phyloP scores from a whole-genome alignment of 441 rosid genomes.

The Adansonia rubrostipa region DNA sequence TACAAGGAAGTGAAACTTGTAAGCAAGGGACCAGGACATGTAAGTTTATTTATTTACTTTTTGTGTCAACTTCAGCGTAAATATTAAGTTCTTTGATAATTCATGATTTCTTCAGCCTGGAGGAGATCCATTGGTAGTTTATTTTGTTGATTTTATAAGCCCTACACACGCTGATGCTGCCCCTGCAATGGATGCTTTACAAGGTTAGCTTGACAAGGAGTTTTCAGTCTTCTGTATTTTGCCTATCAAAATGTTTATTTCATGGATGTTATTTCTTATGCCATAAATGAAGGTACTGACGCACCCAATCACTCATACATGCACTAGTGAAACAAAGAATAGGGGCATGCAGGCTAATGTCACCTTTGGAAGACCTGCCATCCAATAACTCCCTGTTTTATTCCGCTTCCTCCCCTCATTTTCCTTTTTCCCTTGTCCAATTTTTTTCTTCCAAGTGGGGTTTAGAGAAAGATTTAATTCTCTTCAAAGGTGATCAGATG shows the following conservation, averaged over 20 bases:
- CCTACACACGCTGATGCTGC: slow-evolving; percentile 61
- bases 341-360: background rate
- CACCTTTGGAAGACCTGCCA: background rate
- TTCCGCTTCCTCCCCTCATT: background rate
- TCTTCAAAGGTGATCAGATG: slow-evolving; percentile 2
- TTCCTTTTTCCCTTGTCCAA: background rate
- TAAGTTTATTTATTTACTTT: slow-evolving; percentile 33
- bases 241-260: background rate
- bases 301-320: background rate
- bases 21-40: slow-evolving; percentile 55
- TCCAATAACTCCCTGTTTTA: background rate
- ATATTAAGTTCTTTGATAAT: slow-evolving; percentile 13
- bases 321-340: background rate
- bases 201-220: slow-evolving; percentile 46
- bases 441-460: background rate
- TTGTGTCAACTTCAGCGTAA: background rate
- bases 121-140: slow-evolving; percentile 55
- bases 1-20: slow-evolving; percentile 62
- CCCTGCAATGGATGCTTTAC: slow-evolving; percentile 69
- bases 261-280: background rate
- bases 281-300: background rate
- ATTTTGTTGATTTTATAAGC: slow-evolving; percentile 72
- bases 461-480: background rate
- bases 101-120: slow-evolving; percentile 50
- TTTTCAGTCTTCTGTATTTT: background rate